A percentile compares a stretch with the other conserved stretches of the same genome.
phyloP scores from a whole-genome alignment of 2,329 filamentous ascomycete species.

The Cercospora sp. region DNA sequence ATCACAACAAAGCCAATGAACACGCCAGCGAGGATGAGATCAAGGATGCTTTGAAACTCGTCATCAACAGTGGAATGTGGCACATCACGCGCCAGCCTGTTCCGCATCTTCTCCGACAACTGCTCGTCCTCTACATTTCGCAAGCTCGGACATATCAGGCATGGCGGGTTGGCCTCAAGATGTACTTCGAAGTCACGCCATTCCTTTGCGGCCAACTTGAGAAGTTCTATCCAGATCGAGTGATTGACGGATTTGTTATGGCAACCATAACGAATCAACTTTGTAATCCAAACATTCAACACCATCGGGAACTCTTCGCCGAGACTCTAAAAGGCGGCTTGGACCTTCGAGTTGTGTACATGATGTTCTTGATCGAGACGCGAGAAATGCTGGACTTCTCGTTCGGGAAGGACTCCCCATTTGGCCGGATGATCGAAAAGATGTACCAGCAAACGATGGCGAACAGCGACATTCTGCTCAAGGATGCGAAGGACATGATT shows the following conservation, averaged over 20 bases:
- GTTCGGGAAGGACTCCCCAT: slow-evolving; percentile 43
- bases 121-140: slow-evolving; percentile 52
- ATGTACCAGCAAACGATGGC: slow-evolving; percentile 28
- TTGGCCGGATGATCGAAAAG: slow-evolving; percentile 35
- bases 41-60: slow-evolving; percentile 34
- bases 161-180: slow-evolving; percentile 53
- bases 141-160: slow-evolving; percentile 48
- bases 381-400: slow-evolving; percentile 43
- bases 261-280: slow-evolving; percentile 29
- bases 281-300: slow-evolving; percentile 25
- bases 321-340: slow-evolving; percentile 38
- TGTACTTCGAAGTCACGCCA: slow-evolving; percentile 55
- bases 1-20: slow-evolving; percentile 30
- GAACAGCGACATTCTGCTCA: slow-evolving; percentile 26
- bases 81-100: slow-evolving; percentile 57
- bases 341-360: slow-evolving; percentile 46
- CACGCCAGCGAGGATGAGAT: slow-evolving; percentile 28
- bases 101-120: slow-evolving; percentile 54
- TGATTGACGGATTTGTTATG: slow-evolving; percentile 48
- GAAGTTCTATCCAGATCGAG: slow-evolving; percentile 54
- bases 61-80: slow-evolving; percentile 43
- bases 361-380: slow-evolving; percentile 47
- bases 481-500: slow-evolving; percentile 25
- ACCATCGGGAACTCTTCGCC: slow-evolving; percentile 30
- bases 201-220: slow-evolving; percentile 43